These are phyloP conservation scores for Cercospora sp. DNA, from an alignment of 2,329 filamentous ascomycete species.

Conservation along the genomic window DNA sequence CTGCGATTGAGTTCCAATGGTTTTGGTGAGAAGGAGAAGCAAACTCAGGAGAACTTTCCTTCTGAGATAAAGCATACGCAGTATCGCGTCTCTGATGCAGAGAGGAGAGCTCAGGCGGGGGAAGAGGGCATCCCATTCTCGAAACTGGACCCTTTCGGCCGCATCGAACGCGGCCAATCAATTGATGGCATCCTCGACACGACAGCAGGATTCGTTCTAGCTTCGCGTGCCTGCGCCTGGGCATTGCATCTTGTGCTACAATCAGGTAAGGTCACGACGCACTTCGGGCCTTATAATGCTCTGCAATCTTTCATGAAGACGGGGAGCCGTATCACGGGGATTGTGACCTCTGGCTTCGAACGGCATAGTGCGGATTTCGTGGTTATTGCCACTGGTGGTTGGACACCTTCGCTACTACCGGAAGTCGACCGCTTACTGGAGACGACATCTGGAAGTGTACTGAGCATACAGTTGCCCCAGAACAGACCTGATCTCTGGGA, in stretches of 20 bases:
- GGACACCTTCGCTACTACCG: constrained; percentile 48
- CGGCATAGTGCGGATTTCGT: constrained; percentile 39
- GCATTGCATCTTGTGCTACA: constrained; percentile 21
- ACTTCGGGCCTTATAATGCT: constrained; percentile 22
- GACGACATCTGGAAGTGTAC: constrained; percentile 52
- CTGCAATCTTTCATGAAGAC: constrained; percentile 20
- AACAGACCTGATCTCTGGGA: constrained; percentile 43
- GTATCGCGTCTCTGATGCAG: constrained; percentile 30
- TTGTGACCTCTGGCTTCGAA: constrained; percentile 46
- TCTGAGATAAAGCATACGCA: constrained; percentile 32
- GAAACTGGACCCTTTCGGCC: constrained; percentile 26
- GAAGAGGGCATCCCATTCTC: constrained; percentile 18
- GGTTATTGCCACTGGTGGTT: constrained; percentile 35
- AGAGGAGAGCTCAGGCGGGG: constrained; percentile 18
- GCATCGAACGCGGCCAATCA: constrained; percentile 15
- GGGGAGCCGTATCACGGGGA: constrained; percentile 16
- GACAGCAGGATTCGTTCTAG: constrained; percentile 27
- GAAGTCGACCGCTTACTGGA: constrained; percentile 43
- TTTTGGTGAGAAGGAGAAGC: constrained; percentile 26
- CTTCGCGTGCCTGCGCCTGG: constrained; percentile 25
- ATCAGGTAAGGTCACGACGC: constrained; percentile 18
- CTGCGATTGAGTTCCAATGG: constrained; percentile 27
- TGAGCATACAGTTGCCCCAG: constrained; percentile 48
- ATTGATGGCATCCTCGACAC: constrained; percentile 27
- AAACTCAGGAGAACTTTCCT: constrained; percentile 33